Percentiles rank a stretch among this genome's conserved stretches.
Conservation (phyloP, 2,329 filamentous ascomycete species). For the Ramularia collo-cygni region DNA sequence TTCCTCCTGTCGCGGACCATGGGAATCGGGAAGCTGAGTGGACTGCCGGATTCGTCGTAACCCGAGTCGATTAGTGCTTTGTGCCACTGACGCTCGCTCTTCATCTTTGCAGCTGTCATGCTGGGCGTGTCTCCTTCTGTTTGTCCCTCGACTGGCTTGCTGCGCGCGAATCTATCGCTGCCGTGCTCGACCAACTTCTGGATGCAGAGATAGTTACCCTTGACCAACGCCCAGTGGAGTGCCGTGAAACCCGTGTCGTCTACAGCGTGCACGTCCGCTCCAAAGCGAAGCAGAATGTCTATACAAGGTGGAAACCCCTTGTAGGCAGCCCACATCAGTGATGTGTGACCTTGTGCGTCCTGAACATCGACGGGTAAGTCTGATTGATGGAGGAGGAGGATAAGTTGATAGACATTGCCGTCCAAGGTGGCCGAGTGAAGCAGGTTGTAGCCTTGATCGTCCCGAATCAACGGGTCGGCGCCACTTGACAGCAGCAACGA, state of each 20-base stretch:
- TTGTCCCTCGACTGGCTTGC: slow-evolving; percentile 40
- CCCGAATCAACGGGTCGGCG: slow-evolving; percentile 84
- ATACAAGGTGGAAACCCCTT: slow-evolving; percentile 92
- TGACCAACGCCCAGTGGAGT: slow-evolving; percentile 92
- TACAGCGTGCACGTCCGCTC: slow-evolving; percentile 80
- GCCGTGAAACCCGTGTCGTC: slow-evolving; percentile 94
- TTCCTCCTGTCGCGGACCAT: slow-evolving; percentile 69
- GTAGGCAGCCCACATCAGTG: slow-evolving; percentile 98
- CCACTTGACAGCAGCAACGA: slow-evolving; percentile 85
- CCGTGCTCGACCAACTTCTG: slow-evolving; percentile 95
- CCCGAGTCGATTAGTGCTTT: slow-evolving; percentile 76
- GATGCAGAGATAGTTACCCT: slow-evolving; percentile 81
- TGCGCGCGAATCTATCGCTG: slow-evolving; percentile 85
- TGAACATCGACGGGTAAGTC: slow-evolving; percentile 89
- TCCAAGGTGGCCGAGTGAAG: slow-evolving; percentile 96
- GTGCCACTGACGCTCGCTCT: slow-evolving; percentile 74
- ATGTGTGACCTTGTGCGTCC: slow-evolving; percentile 86
- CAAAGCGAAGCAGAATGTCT: slow-evolving; percentile 88
- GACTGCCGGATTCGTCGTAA: slow-evolving; percentile 70
- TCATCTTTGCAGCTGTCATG: slow-evolving; percentile 82
- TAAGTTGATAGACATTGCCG: slow-evolving; percentile 84
- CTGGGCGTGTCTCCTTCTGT: slow-evolving; percentile 80
- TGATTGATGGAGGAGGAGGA: slow-evolving; percentile 77
- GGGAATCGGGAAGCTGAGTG: slow-evolving; percentile 66
- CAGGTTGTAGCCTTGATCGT: slow-evolving; percentile 96